Percentiles rank a stretch among this genome's conserved stretches.
These are phyloP conservation scores for Delonix regia DNA, from an alignment of 306 rosid species.

Conservation along the genomic window DNA sequence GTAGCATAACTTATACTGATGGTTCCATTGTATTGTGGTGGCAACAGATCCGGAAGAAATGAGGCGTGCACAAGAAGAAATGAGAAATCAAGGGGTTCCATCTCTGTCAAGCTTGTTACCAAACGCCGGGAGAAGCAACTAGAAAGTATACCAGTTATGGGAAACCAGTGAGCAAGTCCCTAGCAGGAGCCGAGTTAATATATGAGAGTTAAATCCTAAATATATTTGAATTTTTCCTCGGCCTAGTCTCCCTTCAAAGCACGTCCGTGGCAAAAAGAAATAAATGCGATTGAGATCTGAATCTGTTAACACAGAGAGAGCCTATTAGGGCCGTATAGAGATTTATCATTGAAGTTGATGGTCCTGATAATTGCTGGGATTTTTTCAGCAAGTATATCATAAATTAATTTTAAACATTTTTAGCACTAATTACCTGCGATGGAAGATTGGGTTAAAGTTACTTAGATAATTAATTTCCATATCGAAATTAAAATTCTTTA, in stretches of 20 bases:
- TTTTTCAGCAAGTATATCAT: background rate
- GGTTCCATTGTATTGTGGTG: slow-evolving; percentile 23
- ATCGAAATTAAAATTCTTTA: background rate
- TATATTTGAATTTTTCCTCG: background rate
- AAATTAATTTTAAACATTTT: background rate
- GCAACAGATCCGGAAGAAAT: slow-evolving; percentile 95
- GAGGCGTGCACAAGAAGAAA: slow-evolving; percentile 94
- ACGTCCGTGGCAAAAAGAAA: background rate
- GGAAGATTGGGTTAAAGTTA: background rate
- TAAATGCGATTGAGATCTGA: background rate
- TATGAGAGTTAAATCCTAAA: background rate
- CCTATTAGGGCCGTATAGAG: background rate
- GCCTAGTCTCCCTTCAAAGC: background rate
- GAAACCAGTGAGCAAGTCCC: slow-evolving; percentile 17
- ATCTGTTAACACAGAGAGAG: background rate
- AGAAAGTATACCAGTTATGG: slow-evolving; percentile 24
- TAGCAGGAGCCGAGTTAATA: slow-evolving; percentile 19
- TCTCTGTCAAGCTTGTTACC: slow-evolving; percentile 78
- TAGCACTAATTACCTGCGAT: background rate
- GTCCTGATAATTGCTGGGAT: too few species aligned
- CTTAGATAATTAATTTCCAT: background rate
- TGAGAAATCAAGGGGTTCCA: slow-evolving; percentile 95
- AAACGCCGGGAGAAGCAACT: slow-evolving; percentile 73
- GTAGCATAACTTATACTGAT: slow-evolving; percentile 36
- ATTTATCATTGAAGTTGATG: background rate